A percentile compares a stretch with the other conserved stretches of the same genome.
phyloP scores from a whole-genome alignment of 495 filamentous ascomycete species.

The Hyaloscypha hepaticicola region DNA sequence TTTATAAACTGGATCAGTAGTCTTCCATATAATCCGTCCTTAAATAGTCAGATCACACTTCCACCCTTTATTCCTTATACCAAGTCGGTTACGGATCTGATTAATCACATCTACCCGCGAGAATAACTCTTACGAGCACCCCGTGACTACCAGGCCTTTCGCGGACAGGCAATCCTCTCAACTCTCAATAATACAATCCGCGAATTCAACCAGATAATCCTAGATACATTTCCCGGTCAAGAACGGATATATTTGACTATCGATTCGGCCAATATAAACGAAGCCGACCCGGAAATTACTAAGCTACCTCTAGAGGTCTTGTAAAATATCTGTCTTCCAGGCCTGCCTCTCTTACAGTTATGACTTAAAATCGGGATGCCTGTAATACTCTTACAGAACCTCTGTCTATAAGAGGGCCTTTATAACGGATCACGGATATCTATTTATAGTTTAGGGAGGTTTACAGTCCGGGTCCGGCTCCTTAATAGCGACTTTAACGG shows the following conservation, averaged over 20 bases:
- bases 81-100: neutral
- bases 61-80: neutral
- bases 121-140: neutral
- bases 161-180: neutral
- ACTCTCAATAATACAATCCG: slow-evolving; percentile 1
- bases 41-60: slow-evolving; percentile 1
- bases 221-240: neutral
- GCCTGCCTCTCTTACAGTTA: neutral
- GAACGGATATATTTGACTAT: neutral
- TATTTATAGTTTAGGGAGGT: neutral
- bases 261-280: neutral
- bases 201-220: slow-evolving; percentile 4
- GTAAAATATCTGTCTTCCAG: slow-evolving; percentile 6
- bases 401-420: slow-evolving; percentile 2
- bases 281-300: too few species aligned
- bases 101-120: slow-evolving; percentile 7
- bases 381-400: too few species aligned
- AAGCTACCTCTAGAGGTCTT: slow-evolving; percentile 11
- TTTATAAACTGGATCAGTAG: slow-evolving; percentile 3
- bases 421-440: slow-evolving; percentile 16
- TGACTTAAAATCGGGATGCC: neutral
- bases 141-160: neutral
- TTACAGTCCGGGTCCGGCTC: slow-evolving; percentile 4
- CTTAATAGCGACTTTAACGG: slow-evolving; percentile 6
- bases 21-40: neutral